A percentile compares a stretch with the other conserved stretches of the same genome.
Evolutionary conservation across 2,329 filamentous ascomycete species (phyloP).

Genomic region (Mycosphaerella sp.): DNA sequence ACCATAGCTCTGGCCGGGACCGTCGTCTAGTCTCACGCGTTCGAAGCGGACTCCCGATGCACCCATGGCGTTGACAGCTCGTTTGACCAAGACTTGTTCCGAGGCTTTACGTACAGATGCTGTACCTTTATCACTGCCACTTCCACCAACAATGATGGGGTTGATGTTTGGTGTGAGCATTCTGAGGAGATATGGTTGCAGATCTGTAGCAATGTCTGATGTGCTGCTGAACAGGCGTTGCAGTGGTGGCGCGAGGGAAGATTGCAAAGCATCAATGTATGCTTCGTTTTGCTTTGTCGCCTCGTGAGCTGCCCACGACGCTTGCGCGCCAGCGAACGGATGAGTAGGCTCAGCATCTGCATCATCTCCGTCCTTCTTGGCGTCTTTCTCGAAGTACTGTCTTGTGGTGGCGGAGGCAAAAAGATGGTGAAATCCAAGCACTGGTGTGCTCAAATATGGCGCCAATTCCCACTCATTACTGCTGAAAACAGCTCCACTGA

Average conservation of each 20-base stretch:
- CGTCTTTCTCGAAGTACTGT: slow-evolving; percentile 36
- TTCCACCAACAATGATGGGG: slow-evolving; percentile 69
- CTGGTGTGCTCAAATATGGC: slow-evolving; percentile 77
- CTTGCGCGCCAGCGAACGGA: slow-evolving; percentile 75
- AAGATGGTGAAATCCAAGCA: slow-evolving; percentile 83
- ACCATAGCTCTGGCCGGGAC: slow-evolving; percentile 10
- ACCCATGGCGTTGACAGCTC: slow-evolving; percentile 75
- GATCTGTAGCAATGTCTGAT: slow-evolving; percentile 70
- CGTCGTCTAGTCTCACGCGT: slow-evolving; percentile 63
- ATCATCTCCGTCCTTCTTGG: slow-evolving; percentile 36
- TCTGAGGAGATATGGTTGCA: slow-evolving; percentile 75
- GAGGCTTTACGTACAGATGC: slow-evolving; percentile 83
- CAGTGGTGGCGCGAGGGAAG: slow-evolving; percentile 63
- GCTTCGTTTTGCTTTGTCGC: slow-evolving; percentile 70
- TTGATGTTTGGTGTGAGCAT: slow-evolving; percentile 87
- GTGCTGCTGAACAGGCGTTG: slow-evolving; percentile 71
- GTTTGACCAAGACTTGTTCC: slow-evolving; percentile 72
- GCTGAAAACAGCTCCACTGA: slow-evolving; percentile 71
- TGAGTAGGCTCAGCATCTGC: slow-evolving; percentile 34
- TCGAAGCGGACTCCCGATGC: slow-evolving; percentile 77
- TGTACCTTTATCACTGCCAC: slow-evolving; percentile 32
- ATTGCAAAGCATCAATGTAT: slow-evolving; percentile 66
- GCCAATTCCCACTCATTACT: slow-evolving; percentile 89
- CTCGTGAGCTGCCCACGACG: slow-evolving; percentile 76
- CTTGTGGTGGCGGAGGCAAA: slow-evolving; percentile 67